These are phyloP conservation scores for Eudorina sp. DNA, from an alignment of 139 green algal species.

Conservation along the genomic window DNA sequence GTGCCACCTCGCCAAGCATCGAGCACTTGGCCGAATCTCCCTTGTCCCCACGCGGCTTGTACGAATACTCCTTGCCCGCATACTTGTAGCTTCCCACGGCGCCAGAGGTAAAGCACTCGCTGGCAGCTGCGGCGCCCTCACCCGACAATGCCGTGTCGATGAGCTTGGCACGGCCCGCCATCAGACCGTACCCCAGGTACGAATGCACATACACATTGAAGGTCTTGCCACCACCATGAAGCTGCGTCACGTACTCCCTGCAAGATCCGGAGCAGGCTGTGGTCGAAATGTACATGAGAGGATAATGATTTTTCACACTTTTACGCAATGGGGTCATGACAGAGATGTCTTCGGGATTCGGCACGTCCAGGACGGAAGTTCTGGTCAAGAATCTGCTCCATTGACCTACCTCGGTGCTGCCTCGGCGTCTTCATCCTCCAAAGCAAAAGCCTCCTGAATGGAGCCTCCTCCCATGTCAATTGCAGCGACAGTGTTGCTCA, in stretches of 20 bases:
- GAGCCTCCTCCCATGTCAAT: conserved; percentile 96
- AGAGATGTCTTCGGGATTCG: too few species aligned
- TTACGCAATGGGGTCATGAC: too few species aligned
- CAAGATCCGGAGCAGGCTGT: too few species aligned
- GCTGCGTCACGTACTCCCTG: conserved; percentile 26
- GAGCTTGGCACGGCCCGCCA: conserved; percentile 94
- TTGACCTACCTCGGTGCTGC: conserved; percentile 62
- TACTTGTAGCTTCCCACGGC: conserved; percentile 41
- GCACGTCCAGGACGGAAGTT: too few species aligned
- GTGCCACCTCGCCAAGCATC: conserved; percentile 40
- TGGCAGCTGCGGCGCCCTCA: conserved; percentile 39
- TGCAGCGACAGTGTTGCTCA: conserved; percentile 85
- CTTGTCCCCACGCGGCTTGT: background rate
- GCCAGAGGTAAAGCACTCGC: conserved; percentile 81
- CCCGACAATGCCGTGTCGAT: conserved; percentile 23
- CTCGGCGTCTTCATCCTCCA: conserved; percentile 70
- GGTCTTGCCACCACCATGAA: conserved; percentile 64
- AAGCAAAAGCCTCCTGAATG: conserved; percentile 91
- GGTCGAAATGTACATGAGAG: background rate
- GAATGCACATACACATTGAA: conserved; percentile 97
- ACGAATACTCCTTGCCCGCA: conserved; percentile 64
- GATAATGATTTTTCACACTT: too few species aligned
- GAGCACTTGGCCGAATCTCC: conserved; percentile 30
- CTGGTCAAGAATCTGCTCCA: too few species aligned
- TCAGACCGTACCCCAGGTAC: conserved; percentile 97